A percentile compares a stretch with the other conserved stretches of the same genome.
These are phyloP conservation scores for Shiraia sp. DNA, from an alignment of 2,329 filamentous ascomycete species.

Conservation along the genomic window DNA sequence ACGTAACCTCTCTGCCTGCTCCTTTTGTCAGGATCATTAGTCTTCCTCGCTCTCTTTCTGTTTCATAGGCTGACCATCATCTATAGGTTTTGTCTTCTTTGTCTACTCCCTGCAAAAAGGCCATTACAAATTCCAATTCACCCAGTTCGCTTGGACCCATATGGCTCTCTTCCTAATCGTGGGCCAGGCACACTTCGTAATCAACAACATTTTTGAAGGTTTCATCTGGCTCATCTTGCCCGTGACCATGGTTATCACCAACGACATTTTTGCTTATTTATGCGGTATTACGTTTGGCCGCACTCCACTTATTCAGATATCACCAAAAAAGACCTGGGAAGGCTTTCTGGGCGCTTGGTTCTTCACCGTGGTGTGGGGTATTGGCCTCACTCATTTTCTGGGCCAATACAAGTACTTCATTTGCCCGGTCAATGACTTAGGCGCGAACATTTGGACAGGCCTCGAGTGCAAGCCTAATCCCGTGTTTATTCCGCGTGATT, in stretches of 20 bases:
- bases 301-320: conserved; percentile 96
- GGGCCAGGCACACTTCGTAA: conserved; percentile 97
- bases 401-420: conserved; percentile 96
- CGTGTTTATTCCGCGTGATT: conserved; percentile 79
- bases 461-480: conserved; percentile 90
- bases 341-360: conserved; percentile 96
- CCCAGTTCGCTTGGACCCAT: conserved; percentile 98
- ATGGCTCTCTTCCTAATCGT: conserved; percentile 99
- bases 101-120: conserved; percentile 92
- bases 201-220: conserved; percentile 99
- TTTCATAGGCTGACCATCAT: conserved; percentile 25
- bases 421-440: conserved; percentile 94
- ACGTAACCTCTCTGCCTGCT: too few relatives aligned
- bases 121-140: conserved; percentile 98
- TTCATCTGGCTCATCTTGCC: conserved; percentile 99
- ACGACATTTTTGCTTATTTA: conserved; percentile 98
- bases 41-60: too few relatives aligned
- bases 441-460: conserved; percentile 88
- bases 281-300: conserved; percentile 96
- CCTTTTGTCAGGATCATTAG: too few relatives aligned
- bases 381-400: conserved; percentile 79
- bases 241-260: conserved; percentile 92
- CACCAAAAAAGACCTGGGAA: conserved; percentile 98
- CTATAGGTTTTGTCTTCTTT: conserved; percentile 92
- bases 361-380: conserved; percentile 86